phyloP scores from a whole-genome alignment of 1,284 basidiomycete species.

The Trichosporon faecale region DNA sequence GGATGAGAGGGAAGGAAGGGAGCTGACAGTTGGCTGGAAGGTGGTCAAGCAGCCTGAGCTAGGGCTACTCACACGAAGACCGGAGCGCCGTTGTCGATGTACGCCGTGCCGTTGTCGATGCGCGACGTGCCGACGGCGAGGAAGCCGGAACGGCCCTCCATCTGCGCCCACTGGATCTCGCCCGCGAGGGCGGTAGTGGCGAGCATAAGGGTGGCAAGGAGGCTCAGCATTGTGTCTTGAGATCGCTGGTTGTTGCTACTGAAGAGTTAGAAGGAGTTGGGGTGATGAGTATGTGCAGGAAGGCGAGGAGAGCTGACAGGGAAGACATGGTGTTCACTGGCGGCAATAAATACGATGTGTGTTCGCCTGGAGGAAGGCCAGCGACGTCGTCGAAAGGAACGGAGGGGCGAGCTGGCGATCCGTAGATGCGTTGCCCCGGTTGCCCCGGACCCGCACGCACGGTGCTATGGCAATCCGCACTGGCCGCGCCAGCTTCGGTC shows the following conservation, averaged over 20 bases:
- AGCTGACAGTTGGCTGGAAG: no score
- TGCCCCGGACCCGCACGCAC: not conserved
- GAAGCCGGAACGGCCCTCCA: not conserved
- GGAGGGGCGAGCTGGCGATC: not conserved
- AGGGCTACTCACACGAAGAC: not conserved
- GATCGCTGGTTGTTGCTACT: no score
- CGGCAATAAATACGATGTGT: not conserved
- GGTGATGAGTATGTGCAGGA: not conserved
- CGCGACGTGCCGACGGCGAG: not conserved
- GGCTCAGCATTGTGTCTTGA: not conserved
- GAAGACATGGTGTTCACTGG: not conserved
- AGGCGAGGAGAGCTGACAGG: not conserved
- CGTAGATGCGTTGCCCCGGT: no score
- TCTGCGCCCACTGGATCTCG: not conserved
- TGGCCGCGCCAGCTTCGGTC: not conserved
- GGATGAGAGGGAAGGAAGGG: no score
- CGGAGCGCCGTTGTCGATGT: slow-evolving; percentile 1
- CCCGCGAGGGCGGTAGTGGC: not conserved
- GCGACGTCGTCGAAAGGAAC: not conserved
- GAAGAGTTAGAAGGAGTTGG: not conserved
- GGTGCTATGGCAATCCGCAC: not conserved
- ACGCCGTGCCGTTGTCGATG: not conserved
- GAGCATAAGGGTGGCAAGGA: not conserved
- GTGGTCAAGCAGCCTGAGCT: not conserved
- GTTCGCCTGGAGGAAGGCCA: not conserved